A percentile compares a stretch with the other conserved stretches of the same genome.
phyloP scores from a whole-genome alignment of 352 stramenopile species.

The Elongisporangium prolatum region DNA sequence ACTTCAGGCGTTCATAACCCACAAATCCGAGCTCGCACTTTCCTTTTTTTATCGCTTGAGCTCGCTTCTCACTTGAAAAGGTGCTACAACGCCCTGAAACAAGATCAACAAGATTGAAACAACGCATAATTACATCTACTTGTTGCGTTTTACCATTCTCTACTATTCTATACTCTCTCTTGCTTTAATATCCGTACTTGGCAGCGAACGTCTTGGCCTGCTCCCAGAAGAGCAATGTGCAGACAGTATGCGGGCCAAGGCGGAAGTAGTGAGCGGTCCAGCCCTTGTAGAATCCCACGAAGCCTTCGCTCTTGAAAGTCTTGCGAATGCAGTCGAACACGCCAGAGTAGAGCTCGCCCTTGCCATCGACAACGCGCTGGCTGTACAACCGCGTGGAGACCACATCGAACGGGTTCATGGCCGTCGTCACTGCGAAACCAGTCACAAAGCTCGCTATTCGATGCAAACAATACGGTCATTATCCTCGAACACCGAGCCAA shows the following conservation, averaged over 20 bases:
- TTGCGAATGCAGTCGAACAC: slow-evolving; percentile 76
- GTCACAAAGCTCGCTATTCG: slow-evolving; percentile 62
- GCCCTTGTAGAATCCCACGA: slow-evolving; percentile 84
- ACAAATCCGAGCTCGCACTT: background rate
- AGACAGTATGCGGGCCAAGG: slow-evolving; percentile 80
- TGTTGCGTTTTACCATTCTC: background rate
- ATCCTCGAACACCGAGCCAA: slow-evolving; percentile 1
- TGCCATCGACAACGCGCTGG: slow-evolving; percentile 83
- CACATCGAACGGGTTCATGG: slow-evolving; percentile 88
- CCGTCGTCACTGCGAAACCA: slow-evolving; percentile 72
- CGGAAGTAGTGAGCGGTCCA: slow-evolving; percentile 86
- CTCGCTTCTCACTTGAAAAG: no score
- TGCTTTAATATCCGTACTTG: slow-evolving; percentile 52
- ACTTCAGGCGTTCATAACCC: background rate
- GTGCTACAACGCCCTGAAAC: no score
- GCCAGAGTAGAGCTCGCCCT: slow-evolving; percentile 73
- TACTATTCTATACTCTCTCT: slow-evolving; percentile 5
- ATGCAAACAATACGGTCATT: slow-evolving; percentile 10
- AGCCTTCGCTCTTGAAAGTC: slow-evolving; percentile 72
- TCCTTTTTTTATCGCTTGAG: background rate
- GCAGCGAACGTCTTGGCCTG: slow-evolving; percentile 69
- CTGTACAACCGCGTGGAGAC: slow-evolving; percentile 86
- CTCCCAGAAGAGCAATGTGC: slow-evolving; percentile 87
- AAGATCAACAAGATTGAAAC: background rate
- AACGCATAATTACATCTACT: background rate